Base-by-base conservation (phyloP, 768 basidiomycete genomes). In the Cantharellus cinnabarinus region DNA sequence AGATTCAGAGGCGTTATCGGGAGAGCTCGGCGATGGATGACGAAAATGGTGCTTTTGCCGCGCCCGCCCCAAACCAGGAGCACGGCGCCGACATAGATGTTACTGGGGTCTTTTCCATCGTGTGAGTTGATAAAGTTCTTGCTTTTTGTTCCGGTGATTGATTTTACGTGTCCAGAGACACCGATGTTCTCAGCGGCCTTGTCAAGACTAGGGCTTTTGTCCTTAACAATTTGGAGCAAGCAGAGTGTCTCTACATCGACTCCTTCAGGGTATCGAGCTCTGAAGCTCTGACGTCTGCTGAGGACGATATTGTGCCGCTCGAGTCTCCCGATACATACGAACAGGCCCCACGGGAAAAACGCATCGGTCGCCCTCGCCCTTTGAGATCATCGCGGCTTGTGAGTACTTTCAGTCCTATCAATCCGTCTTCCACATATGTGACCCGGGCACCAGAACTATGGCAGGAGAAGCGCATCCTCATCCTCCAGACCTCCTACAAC, bases 161-260 rank as follows among this genome's bases (percentile, higher is more conserved):
- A 29, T 29, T 7, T 54, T 54, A 54, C 35, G 52, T 10, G 1
- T 35, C 4, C 60, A 89, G 85, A 35, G 82, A 87, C 65, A 88
- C 84, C 0, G 75, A 76, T 10, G 73, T 73, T 2, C 71, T 89
- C n/a, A 78, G 80, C 0, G 63, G 77, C 3, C 76, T 89, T 38
- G 83, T 89, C 50, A 78, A 80, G 50, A 81, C 87, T 66, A 75
- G 87, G 38, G 85, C 87, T 62, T 76, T 78, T 65, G 79, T 87
- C 29, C 69, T 89, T n/a, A 81, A 85, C 63, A 80, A 83, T 62
- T 74, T 89, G 4, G 86, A 89, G 71, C 78, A 82, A 57, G 84
- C 85, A 5, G 86, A 88, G 70, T 78, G 82, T 5, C 77, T 75
- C 64, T 90, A 87, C 65, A 85, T 86, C 62, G 74, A 74, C 59